phyloP scores from a whole-genome alignment of 352 stramenopile species.

The Hyaloperonospora arabidopsidis region DNA sequence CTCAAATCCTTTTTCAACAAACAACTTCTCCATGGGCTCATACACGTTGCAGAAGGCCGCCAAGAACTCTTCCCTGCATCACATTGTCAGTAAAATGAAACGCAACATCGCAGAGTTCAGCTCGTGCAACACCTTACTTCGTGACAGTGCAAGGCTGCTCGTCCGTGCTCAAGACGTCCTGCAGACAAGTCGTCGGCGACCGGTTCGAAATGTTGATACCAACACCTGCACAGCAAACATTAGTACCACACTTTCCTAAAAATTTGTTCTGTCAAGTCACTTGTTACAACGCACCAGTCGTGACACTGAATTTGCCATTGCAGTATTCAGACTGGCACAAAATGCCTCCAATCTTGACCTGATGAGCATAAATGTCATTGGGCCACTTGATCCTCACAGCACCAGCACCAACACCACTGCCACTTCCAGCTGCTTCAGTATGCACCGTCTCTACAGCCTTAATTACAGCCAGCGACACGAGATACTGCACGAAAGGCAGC shows the following conservation, averaged over 20 bases:
- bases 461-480: slow-evolving; percentile 83
- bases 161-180: slow-evolving; percentile 65
- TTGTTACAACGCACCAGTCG: slow-evolving; percentile 42
- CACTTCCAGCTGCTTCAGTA: no score
- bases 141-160: slow-evolving; percentile 54
- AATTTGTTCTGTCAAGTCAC: background rate
- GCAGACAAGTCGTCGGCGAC: slow-evolving; percentile 79
- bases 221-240: slow-evolving; percentile 36
- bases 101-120: background rate
- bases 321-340: slow-evolving; percentile 85
- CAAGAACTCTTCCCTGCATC: slow-evolving; percentile 72
- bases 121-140: slow-evolving; percentile 40
- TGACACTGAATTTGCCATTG: slow-evolving; percentile 74
- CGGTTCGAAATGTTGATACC: slow-evolving; percentile 88
- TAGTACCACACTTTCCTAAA: background rate
- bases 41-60: slow-evolving; percentile 85
- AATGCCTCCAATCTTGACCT: slow-evolving; percentile 86
- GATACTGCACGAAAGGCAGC: slow-evolving; percentile 86
- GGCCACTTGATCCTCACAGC: slow-evolving; percentile 88
- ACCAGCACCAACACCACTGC: slow-evolving; percentile 17
- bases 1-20: slow-evolving; percentile 73
- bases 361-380: slow-evolving; percentile 88
- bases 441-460: slow-evolving; percentile 66
- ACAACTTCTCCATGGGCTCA: slow-evolving; percentile 77
- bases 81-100: slow-evolving; percentile 4